Evolutionary conservation across 176 grass and related monocot species (phyloP), one percentile per base, ranked within the genome.

Genomic region (Bothriochloa decipiens): DNA sequence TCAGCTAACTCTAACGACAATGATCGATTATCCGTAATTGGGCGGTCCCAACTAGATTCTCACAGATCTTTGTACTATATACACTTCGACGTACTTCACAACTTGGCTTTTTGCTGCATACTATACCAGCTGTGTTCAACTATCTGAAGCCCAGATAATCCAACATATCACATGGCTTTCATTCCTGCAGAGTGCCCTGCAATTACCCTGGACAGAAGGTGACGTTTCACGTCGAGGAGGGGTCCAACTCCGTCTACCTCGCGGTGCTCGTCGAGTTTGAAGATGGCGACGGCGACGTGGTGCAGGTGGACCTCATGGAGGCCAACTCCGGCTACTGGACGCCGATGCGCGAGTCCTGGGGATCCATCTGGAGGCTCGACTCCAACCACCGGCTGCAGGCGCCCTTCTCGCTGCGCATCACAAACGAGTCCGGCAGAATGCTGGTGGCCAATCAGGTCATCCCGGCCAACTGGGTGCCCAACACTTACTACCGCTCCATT

Each of bases 391-490:
- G 65, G 18, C 80, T 94, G 5, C 37, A 70, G 47, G 84, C 82
- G 3, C 95, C 95, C 11, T 97, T 97, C 84, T 95, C 95, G 15
- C 75, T 97, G 41, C 88, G 84, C 79, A 91, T 93, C 61, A 88
- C 92, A 32, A 90, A 86, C 86, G 83, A 78, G 65, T 89, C 81
- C 66, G 78, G 86, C 71, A 91, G 74, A 84, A 61, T 6, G 33
- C 81, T 95, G 12, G 88, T 97, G 13, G 95, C 92, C 37, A 81
- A 75, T 65, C 41, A 93, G 57, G 77, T 93, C 74, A 93, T 97
- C 79, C 95, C 95, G 35, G 84, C 83, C 3, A 91, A 89, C 72
- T 97, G 95, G 95, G 64, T 65, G 2, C 82, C 92, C 11, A 89
- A 43, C 41, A 61, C 82, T 17, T 85, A 86, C 71, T 95, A 97